Base-by-base conservation (phyloP, 202 grass and related monocot species). In the Dendrocalamus latiflorus region DNA sequence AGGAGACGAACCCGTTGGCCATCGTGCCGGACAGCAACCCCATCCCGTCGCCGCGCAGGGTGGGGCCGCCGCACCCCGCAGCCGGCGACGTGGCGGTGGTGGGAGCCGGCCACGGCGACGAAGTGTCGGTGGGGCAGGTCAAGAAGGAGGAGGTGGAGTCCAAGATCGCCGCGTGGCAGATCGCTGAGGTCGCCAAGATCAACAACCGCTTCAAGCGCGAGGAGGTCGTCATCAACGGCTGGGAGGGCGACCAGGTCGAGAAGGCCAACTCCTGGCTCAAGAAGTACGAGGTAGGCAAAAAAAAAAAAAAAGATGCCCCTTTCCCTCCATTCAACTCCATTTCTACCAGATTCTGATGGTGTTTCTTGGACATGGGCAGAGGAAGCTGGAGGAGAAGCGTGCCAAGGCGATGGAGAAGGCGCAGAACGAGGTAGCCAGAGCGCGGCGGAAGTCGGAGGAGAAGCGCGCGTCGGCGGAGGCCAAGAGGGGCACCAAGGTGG, bases 1-100 rank as follows among this genome's bases (percentile, higher is more conserved):
- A 94, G 78, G 95, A 98, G 82, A 98, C 88, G 13, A 94, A 98
- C 85, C 95, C 90, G 28, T 83, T 98, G 8, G 95, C 95, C 12
- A 87, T 98, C 80, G 95, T 98, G 45, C 86, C 95, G 4, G 94
- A 97, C 42, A 87, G 53, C 70, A 95, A 98, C 72, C 95, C 95
- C 12, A 91, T 98, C 84, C 92, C 95, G 14, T 98, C 95, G 3
- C 92, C 92, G 21, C 82, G 83, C 56, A 28, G 89, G 64, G 79
- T 20, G 6, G 41, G 48, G n/a, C 58, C 65, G 81, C 24, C 68
- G 2, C 39, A 18, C 6, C 34, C 77, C 4, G 68, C 74, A 0
- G 26, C 34, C 2, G 68, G 82, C 13, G 69, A 77, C 15, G 15
- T 47, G 36, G 14, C 21, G 16, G 49, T 48, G 54, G 57, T 81